These are phyloP conservation scores for Paraleonurus japonicus DNA, from an alignment of 257 asterid genomes.

Conservation along the genomic window DNA sequence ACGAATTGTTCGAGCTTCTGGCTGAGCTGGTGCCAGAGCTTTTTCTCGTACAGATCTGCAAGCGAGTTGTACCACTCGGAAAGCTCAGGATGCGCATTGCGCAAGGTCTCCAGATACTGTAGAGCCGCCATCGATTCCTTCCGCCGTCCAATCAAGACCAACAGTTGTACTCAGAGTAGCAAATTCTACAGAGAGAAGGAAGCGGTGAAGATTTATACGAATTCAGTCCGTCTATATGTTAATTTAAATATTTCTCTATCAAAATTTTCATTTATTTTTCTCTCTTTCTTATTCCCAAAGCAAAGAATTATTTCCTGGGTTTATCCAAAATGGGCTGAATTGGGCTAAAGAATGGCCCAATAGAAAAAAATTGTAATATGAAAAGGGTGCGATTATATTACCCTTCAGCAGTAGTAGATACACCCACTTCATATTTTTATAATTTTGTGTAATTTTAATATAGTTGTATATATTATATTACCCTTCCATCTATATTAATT, in stretches of 20 bases:
- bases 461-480: too few species aligned
- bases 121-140: conserved; percentile 73
- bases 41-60: conserved; percentile 95
- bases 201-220: conserved; percentile 18
- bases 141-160: conserved; percentile 22
- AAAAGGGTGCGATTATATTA: too few species aligned
- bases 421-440: too few species aligned
- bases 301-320: conserved; percentile 29
- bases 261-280: not conserved
- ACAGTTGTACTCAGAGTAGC: conserved; percentile 13
- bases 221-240: not conserved
- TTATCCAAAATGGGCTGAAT: not conserved
- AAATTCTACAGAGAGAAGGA: conserved; percentile 24
- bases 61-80: conserved; percentile 82
- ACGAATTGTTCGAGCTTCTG: conserved; percentile 96
- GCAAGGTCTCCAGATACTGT: conserved; percentile 65
- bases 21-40: conserved; percentile 97
- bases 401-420: too few species aligned
- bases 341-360: not conserved
- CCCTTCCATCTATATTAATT: too few species aligned
- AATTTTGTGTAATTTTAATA: too few species aligned
- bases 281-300: conserved; percentile 39
- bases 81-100: conserved; percentile 82
- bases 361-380: not conserved
- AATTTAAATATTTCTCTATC: conserved; percentile 13